Base-by-base conservation (phyloP, 768 basidiomycete genomes). In the Agaricus blazei region DNA sequence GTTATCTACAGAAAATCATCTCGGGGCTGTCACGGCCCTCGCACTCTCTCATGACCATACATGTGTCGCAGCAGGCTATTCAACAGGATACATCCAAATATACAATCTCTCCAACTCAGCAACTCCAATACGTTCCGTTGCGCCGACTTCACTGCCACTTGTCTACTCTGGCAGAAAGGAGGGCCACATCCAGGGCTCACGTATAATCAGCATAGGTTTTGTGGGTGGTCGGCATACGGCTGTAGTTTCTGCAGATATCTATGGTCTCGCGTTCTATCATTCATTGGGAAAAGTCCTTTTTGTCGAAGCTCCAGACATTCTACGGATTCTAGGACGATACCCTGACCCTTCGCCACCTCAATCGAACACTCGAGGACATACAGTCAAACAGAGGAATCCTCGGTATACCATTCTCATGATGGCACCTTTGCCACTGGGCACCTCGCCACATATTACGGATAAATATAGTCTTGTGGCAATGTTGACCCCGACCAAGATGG, bases 11-110 rank as follows among this genome's bases (percentile, higher is more conserved):
- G 88, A 76, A 41, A 84, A 75, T 62, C 69, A 71, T 3, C 70
- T 85, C 9, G 92, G 93, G 19, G 69, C 90, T 12, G 89, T 93
- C 7, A 95, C 90, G n/a, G 89, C 95, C 1, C 69, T 99, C 12
- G 87, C 92, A 0, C 74, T 99, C 45, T 97, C 95, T 8, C 85
- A 91, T 62, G 97, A 99, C 65, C 92, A 93, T 62, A 98, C 95
- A 1, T 97, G 85, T 67, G 75, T 98, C 48, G 96, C 88, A 0
- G 87, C 87, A 2, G 97, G 97, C 0, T 93, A 98, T 69, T 75
- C 82, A 4, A 79, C 79, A 2, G 97, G 96, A 3, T 78, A 92
- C 61, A 84, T 99, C 45, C 87, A 90, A 63, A 76, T 99, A 1
- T 98, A 87, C 67, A 85, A 96, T 59, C 68, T 98, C 51, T 78